Evolutionary conservation across 2,329 filamentous ascomycete genomes (phyloP).

Genomic region (Aspergillus fumigatus): DNA sequence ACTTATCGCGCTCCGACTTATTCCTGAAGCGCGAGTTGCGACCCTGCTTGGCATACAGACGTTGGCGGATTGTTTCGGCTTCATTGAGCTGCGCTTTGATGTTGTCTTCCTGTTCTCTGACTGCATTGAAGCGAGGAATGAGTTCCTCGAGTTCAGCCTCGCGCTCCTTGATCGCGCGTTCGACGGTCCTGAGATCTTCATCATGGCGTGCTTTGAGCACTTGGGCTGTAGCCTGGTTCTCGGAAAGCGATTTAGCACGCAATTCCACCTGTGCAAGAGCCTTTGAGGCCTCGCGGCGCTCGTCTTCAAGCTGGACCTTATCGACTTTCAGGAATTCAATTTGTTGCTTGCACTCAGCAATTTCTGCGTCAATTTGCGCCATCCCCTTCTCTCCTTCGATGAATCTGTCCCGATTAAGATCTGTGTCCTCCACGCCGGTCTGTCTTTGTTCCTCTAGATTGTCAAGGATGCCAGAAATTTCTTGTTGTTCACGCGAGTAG

Average conservation of each 20-base stretch:
- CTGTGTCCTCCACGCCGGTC: conserved; percentile 77
- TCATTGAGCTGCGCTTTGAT: conserved; percentile 69
- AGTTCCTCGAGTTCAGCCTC: conserved; percentile 71
- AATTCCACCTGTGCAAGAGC: conserved; percentile 80
- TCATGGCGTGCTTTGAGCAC: conserved; percentile 68
- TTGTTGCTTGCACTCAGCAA: conserved; percentile 73
- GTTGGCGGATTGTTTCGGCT: conserved; percentile 68
- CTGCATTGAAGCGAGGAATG: conserved; percentile 70
- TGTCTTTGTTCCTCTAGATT: conserved; percentile 77
- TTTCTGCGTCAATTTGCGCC: conserved; percentile 69
- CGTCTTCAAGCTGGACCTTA: conserved; percentile 80
- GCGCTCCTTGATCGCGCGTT: conserved; percentile 67
- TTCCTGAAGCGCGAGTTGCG: conserved; percentile 81
- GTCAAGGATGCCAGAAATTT: conserved; percentile 71
- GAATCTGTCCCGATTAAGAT: conserved; percentile 73
- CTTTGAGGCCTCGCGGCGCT: conserved; percentile 77
- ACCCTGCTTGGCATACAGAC: conserved; percentile 87
- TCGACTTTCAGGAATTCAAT: conserved; percentile 82
- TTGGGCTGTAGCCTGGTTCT: conserved; percentile 74
- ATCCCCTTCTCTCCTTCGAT: conserved; percentile 75
- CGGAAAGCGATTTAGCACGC: conserved; percentile 74
- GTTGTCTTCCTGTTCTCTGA: conserved; percentile 67
- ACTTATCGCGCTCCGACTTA: conserved; percentile 83
- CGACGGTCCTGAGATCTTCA: conserved; percentile 66
- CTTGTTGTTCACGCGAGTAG: conserved; percentile 81